phyloP scores from a whole-genome alignment of 352 stramenopile species.

The Phytopythium litorale region DNA sequence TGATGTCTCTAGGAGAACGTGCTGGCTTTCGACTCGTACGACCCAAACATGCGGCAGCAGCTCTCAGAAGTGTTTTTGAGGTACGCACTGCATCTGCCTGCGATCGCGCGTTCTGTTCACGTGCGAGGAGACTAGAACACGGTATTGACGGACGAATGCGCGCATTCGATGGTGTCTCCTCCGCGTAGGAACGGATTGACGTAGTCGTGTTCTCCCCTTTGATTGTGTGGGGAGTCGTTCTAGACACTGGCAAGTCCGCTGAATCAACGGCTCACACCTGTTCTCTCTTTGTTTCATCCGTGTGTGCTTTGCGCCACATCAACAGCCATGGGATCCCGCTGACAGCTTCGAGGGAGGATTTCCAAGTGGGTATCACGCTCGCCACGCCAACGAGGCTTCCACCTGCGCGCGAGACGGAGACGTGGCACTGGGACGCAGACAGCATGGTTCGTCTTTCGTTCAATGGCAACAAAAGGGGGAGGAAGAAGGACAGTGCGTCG shows the following conservation, averaged over 20 bases:
- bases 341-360: slow-evolving; percentile 22
- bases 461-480: slow-evolving; percentile 13
- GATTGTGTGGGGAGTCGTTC: neutral
- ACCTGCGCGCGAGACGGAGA: slow-evolving; percentile 6
- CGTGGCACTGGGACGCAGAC: slow-evolving; percentile 14
- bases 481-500: slow-evolving; percentile 8
- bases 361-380: slow-evolving; percentile 37
- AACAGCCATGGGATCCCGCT: slow-evolving; percentile 64
- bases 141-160: slow-evolving; percentile 11
- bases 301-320: neutral
- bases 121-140: neutral
- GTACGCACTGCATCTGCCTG: slow-evolving; percentile 23
- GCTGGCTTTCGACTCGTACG: slow-evolving; percentile 91
- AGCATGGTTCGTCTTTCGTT: slow-evolving; percentile 16
- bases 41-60: slow-evolving; percentile 64
- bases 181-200: slow-evolving; percentile 19
- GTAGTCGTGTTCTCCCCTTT: slow-evolving; percentile 6
- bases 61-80: slow-evolving; percentile 79
- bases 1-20: slow-evolving; percentile 86
- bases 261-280: slow-evolving; percentile 15
- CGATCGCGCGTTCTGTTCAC: neutral
- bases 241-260: neutral
- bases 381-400: slow-evolving; percentile 37
- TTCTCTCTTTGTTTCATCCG: slow-evolving; percentile 10
- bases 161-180: slow-evolving; percentile 8